phyloP scores from a whole-genome alignment of 1,284 basidiomycete genomes.

The Mycosarcoma mackinlayi region DNA sequence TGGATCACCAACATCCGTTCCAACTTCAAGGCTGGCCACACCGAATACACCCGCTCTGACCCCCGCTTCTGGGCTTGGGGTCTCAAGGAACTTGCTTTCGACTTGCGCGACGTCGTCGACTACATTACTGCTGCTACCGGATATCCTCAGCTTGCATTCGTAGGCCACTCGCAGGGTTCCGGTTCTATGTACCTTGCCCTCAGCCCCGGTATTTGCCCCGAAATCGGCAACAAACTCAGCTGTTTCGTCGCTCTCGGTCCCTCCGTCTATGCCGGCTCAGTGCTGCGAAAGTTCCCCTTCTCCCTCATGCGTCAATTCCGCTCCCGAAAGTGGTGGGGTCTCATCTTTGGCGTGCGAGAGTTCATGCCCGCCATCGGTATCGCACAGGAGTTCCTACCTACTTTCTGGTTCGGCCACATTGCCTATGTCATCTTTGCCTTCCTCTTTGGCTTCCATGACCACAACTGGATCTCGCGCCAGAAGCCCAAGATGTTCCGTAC shows the following conservation, averaged over 20 bases:
- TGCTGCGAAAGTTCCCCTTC: conserved; percentile 66
- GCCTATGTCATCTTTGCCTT: conserved; percentile 65
- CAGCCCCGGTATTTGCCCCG: conserved; percentile 60
- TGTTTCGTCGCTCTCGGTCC: conserved; percentile 66
- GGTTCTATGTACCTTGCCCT: conserved; percentile 68
- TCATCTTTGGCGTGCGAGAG: conserved; percentile 63
- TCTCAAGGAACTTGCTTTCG: conserved; percentile 66
- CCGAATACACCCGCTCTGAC: conserved; percentile 59
- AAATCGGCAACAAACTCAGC: conserved; percentile 62
- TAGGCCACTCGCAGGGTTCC: conserved; percentile 66
- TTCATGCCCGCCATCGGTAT: conserved; percentile 65
- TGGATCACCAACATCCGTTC: conserved; percentile 67
- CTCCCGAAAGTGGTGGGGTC: conserved; percentile 64
- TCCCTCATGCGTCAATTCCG: conserved; percentile 61
- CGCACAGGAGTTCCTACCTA: conserved; percentile 58
- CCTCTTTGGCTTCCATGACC: conserved; percentile 66
- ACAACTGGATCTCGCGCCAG: conserved; percentile 64
- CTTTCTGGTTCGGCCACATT: conserved; percentile 66
- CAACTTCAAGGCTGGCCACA: conserved; percentile 66
- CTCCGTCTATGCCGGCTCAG: conserved; percentile 65
- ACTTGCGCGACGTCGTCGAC: conserved; percentile 64
- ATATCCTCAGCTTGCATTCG: conserved; percentile 58
- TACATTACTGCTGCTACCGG: conserved; percentile 63
- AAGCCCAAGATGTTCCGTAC: conserved; percentile 67
- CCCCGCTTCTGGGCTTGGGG: conserved; percentile 68